Evolutionary conservation across 495 filamentous ascomycete genomes (phyloP).

Genomic region (Aspergillus diversus): DNA sequence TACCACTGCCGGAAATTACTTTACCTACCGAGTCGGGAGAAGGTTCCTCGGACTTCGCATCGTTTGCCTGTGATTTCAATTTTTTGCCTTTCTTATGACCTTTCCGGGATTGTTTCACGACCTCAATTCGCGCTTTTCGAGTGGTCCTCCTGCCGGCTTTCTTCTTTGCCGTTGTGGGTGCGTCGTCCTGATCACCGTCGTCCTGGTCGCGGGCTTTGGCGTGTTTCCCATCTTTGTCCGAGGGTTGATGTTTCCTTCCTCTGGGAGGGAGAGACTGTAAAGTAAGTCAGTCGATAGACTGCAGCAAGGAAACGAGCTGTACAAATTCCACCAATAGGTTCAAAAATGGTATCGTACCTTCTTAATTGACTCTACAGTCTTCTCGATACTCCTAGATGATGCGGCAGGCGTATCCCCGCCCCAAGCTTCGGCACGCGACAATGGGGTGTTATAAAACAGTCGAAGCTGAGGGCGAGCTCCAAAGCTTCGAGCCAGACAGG

Average conservation of each 20-base stretch:
- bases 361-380: background rate
- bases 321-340: background rate
- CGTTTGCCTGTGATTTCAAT: background rate
- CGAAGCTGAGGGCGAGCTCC: constrained; percentile 30
- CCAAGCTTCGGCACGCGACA: constrained; percentile 13
- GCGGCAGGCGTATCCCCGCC: background rate
- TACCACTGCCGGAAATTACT: background rate
- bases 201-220: background rate
- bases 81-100: background rate
- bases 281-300: background rate
- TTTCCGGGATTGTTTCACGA: constrained; percentile 1
- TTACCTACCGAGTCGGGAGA: background rate
- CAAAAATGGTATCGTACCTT: constrained; percentile 4
- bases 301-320: background rate
- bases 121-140: constrained; percentile 3
- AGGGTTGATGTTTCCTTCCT: background rate
- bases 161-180: background rate
- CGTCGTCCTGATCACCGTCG: background rate
- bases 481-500: constrained; percentile 37
- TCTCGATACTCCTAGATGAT: background rate
- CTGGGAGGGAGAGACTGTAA: background rate
- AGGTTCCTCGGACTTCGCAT: background rate
- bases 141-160: background rate
- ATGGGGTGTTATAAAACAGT: constrained; percentile 33
- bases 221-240: background rate